Base-by-base conservation (phyloP, 345 rosid species). In the Ricinus communis region DNA sequence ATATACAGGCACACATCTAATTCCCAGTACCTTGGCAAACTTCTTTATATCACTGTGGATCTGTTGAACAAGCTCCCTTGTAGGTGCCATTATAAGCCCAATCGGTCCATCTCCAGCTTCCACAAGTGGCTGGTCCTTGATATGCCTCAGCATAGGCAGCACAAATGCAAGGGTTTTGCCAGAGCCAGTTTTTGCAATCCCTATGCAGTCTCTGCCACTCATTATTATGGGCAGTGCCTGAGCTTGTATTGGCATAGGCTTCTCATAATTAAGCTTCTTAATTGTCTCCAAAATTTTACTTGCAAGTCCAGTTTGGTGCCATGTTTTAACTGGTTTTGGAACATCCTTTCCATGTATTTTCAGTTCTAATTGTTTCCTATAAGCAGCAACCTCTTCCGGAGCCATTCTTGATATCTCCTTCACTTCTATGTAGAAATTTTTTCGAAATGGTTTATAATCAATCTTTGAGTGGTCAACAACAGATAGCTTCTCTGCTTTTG, bases 161-260 rank as follows among this genome's bases (percentile, higher is more conserved):
- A 92, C 97, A 85, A 95, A 95, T 43, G 97, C 99, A 60, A 95
- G 88, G 71, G 96, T 94, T 77, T 95, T 95, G 16, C 99, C 99
- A 8, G 99, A 95, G 38, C 97, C 97, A 13, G 99, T 95, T 82
- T 95, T 95, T 54, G 97, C 97, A 77, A 95, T 25, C 38, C 99
- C 99, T 72, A 95, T 95, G 83, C 99, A 95, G 74, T 95, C 99
- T 76, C 97, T 88, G 58, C 97, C 97, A 65, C 97, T 92, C 99
- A 95, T 95, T 57, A 95, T 92, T 60, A 86, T 67, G 1, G 99
- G 99, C 41, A 95, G 78, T 14, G 99, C 97, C 81, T 95, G 99
- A 68, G 97, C 84, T 87, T 95, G 99, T 73, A 95, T 95, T 54
- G 97, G 86, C 99, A 95, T 95, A 9, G 97, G 97, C 82, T 81